These are phyloP conservation scores for Sonneratia alba DNA, from an alignment of 345 rosid genomes.

Conservation along the genomic window DNA sequence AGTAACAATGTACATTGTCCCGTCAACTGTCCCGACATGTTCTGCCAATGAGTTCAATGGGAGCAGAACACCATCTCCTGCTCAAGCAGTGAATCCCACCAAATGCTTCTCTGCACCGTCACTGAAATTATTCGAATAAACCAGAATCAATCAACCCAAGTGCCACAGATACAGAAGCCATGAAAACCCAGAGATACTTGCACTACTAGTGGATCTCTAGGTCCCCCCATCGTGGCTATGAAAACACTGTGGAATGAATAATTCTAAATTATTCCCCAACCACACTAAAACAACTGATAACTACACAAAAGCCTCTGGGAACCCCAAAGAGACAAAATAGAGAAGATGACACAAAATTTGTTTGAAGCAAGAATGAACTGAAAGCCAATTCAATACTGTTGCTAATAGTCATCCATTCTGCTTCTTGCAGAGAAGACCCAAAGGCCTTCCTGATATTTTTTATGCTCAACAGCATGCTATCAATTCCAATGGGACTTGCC, in stretches of 20 bases:
- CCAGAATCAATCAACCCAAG: background rate
- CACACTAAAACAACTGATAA: background rate
- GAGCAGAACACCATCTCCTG: background rate
- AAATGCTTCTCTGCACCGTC: background rate
- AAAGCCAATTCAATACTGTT: too few relatives aligned
- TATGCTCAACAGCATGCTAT: background rate
- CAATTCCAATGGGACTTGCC: background rate
- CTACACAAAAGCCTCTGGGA: too few relatives aligned
- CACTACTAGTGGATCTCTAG: background rate
- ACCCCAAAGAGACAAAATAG: too few relatives aligned
- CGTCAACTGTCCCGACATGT: slow-evolving; percentile 42
- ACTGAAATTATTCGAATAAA: background rate
- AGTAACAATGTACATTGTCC: slow-evolving; percentile 77
- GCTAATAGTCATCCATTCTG: too few relatives aligned
- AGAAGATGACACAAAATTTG: too few relatives aligned
- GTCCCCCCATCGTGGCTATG: background rate
- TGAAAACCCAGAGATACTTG: background rate
- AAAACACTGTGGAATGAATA: too few relatives aligned
- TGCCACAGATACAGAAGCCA: background rate
- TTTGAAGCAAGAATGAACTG: too few relatives aligned
- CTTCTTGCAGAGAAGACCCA: background rate
- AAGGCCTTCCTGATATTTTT: background rate
- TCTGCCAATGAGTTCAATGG: background rate
- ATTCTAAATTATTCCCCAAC: background rate
- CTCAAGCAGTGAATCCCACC: background rate